Evolutionary conservation across 2,329 filamentous ascomycete species (phyloP), one percentile per base, ranked within the genome.

Genomic region (Paraphaeosphaeria minitans): DNA sequence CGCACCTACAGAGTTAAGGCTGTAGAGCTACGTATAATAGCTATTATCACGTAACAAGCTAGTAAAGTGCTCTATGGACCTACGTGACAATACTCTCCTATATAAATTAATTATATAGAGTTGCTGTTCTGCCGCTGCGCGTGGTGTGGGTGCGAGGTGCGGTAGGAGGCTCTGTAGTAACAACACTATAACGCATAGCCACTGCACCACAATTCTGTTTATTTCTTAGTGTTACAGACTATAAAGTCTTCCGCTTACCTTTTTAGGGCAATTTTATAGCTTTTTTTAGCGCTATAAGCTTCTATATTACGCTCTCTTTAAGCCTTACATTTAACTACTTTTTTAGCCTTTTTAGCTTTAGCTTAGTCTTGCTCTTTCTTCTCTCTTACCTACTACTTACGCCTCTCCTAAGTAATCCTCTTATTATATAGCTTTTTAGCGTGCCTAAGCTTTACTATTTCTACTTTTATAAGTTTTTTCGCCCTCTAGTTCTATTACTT

Each of bases 181-280:
- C 16, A 46, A 39, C 55, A 52, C 24, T 8, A 57, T 19, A 24
- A 45, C 47, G 22, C 37, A 47, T 47, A 27, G 21, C 12, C 37
- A 21, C 47, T 43, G 4, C 55, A 22, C 47, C 37, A 45, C 35
- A 16, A 19, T 49, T 39, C 48, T 57, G 41, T 16, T 57, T 52
- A 12, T 35, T 52, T 12, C 22, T 24, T 5, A 9, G 22, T 41
- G 24, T 19, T 41, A 41, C 19, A 41, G 22, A 14, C 31, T 29
- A n/a, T 52, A 19, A 43, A 29, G 47, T 39, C 33, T 35, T 52
- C 6, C 48, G 22, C 55, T 52, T 52, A 19, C 48, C 4, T 19
- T 43, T 24, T 42, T 50, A 13, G 22, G 31, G 14, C 47, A 27
- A 16, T 43, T 42, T 4, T 29, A 42, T 29, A 56, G 53, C 46